Evolutionary conservation across 352 stramenopile species (phyloP), one percentile per base, ranked within the genome.

Genomic region (Globisporangium okanoganense): DNA sequence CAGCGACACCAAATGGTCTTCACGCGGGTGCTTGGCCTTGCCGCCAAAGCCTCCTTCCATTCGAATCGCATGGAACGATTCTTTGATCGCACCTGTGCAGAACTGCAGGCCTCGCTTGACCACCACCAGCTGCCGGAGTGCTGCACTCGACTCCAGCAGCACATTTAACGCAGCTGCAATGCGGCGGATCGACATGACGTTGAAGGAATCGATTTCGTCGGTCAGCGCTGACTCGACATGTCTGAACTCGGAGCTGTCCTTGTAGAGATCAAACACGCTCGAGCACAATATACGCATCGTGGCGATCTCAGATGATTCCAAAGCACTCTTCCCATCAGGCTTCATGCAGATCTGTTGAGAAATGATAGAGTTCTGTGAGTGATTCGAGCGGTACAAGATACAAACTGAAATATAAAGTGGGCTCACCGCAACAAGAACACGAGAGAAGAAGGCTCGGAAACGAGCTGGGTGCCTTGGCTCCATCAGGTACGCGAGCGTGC

Each of bases 11-110:
- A 77, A 38, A 48, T 73, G 73, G 2, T 59, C 48, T n/a, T 84
- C 73, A 1, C 65, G 65, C 8, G 61, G 29, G n/a, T 53, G 73
- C 25, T 53, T 41, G n/a, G 38, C 40, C 71, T 82, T n/a, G 62
- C 66, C 47, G 2, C 71, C 71, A 61, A 90, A 85, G 22, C 78
- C 78, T 5, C 76, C 80, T 52, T 69, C 61, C 35, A 82, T 69
- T 35, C 76, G 76, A 53, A 88, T 76, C 2, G 76, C 67, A 16
- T 66, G 56, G 56, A 90, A 86, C 0, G 35, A 71, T 14, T 75
- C 64, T 45, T 81, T 82, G 22, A 86, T 77, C 1, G 49, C 63
- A 33, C 50, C 41, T 22, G 74, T 63, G 22, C 74, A 64, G 25
- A 75, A 75, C 31, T 75, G 55, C 3, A 90, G 48, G 2, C 61